Evolutionary conservation across 2,329 filamentous ascomycete genomes (phyloP), one percentile per base, ranked within the genome.

Genomic region (Pseudopithomyces chartarum): DNA sequence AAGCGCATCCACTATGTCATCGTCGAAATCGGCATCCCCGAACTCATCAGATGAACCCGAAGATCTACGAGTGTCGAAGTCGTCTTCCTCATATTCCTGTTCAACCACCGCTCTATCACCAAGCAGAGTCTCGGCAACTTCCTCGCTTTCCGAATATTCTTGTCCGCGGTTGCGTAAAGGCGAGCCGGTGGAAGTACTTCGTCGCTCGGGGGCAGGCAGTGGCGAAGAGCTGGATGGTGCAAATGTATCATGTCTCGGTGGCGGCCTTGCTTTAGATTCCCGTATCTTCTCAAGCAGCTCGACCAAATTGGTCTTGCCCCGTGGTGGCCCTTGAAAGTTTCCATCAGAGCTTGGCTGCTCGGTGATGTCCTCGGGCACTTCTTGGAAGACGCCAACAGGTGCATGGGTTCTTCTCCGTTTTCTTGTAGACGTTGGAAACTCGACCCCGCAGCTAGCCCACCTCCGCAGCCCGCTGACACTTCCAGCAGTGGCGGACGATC

Each of bases 371-470:
- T 69, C 70, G 3, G 57, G 32, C 4, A 50, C 33, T 3, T 66
- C 63, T 58, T 70, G 58, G 32, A 75, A 59, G 47, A 63, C 63
- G 40, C 73, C 63, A 32, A 77, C 73, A 3, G 66, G 62, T 7
- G 73, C 70, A 39, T 62, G 70, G 2, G 69, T 76, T 52, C 73
- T 75, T 52, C 77, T 67, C 50, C 73, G 73, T 67, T 82, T 82
- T 63, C 66, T 68, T 59, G 61, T 69, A 8, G 76, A 77, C 12
- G 70, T 66, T 8, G 80, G 80, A 67, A 80, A 82, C 54, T 82
- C 79, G 10, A 79, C 73, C 11, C 80, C 80, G 53, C 80, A 82
- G 63, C 81, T 83, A 23, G 78, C 78, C 80, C 80, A 83, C 58
- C 81, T 68, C 47, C 80, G 71, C 46, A 82, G 68, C 2, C 79